phyloP scores from a whole-genome alignment of 495 filamentous ascomycete genomes.

The Immersiella caudata region DNA sequence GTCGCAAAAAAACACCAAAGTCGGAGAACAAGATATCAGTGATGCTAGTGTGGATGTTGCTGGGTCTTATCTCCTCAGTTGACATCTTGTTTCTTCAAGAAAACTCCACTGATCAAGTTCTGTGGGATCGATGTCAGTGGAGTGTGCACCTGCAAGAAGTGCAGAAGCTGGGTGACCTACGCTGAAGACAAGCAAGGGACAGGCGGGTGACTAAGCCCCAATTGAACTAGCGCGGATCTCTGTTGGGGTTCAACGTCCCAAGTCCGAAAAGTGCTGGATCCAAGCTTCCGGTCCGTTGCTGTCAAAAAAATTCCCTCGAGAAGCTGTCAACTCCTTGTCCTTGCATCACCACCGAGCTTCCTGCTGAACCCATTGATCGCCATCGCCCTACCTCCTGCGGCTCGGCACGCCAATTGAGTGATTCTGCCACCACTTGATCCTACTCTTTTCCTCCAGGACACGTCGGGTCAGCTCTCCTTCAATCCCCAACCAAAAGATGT shows the following conservation, averaged over 20 bases:
- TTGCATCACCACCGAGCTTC: conserved; percentile 15
- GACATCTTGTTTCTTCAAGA: background rate
- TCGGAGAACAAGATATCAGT: background rate
- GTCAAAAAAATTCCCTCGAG: conserved; percentile 41
- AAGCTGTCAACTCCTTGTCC: conserved; percentile 23
- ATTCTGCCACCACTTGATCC: background rate
- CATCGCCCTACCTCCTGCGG: conserved; percentile 16
- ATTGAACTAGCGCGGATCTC: conserved; percentile 28
- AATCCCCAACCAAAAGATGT: conserved; percentile 48
- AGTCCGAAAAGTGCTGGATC: conserved; percentile 31
- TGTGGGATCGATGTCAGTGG: background rate
- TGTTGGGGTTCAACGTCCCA: conserved; percentile 42
- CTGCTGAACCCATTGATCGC: conserved; percentile 24
- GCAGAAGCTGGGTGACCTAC: background rate
- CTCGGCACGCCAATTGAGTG: conserved; percentile 26
- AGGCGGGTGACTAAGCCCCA: conserved; percentile 28
- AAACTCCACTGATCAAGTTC: background rate
- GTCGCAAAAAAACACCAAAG: background rate
- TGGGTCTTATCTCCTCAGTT: background rate
- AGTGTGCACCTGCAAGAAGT: background rate
- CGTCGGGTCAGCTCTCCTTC: conserved; percentile 29
- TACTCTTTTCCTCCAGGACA: conserved; percentile 5
- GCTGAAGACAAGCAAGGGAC: background rate
- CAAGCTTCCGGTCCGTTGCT: conserved; percentile 30
- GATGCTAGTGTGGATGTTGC: background rate